Evolutionary conservation across 2,329 filamentous ascomycete species (phyloP).

Genomic region (Cytospora mali): DNA sequence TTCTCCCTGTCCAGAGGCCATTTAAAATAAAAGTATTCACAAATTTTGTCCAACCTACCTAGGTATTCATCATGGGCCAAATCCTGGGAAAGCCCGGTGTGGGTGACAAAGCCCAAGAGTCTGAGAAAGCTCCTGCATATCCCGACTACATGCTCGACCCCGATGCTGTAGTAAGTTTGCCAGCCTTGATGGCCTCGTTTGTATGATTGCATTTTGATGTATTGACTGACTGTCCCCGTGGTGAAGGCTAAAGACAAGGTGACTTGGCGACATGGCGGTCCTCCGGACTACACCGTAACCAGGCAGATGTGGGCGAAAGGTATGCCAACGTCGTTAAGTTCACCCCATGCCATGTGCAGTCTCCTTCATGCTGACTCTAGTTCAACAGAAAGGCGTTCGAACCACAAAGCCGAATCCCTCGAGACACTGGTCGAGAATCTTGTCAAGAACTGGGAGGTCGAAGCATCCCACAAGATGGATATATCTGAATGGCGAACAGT

Average conservation of each 20-base stretch:
- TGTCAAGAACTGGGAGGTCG: constrained; percentile 74
- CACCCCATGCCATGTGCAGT: constrained; percentile 21
- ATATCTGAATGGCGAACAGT: constrained; percentile 68
- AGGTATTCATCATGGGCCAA: constrained; percentile 17
- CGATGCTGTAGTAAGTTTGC: constrained; percentile 53
- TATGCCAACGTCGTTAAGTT: constrained; percentile 40
- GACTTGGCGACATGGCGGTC: constrained; percentile 61
- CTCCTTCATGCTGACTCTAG: constrained; percentile 3
- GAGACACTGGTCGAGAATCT: constrained; percentile 67
- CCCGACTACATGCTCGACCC: constrained; percentile 63
- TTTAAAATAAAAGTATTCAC: background rate
- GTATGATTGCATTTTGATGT: background rate
- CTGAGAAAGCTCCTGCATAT: constrained; percentile 17
- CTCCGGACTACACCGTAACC: constrained; percentile 67
- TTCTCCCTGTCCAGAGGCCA: background rate
- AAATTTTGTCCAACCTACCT: background rate
- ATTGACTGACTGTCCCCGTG: constrained; percentile 10
- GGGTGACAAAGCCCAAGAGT: constrained; percentile 12
- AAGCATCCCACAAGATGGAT: constrained; percentile 67
- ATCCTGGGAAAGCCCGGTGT: constrained; percentile 12
- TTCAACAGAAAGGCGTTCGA: constrained; percentile 56
- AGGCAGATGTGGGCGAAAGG: constrained; percentile 61
- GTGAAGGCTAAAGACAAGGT: constrained; percentile 48
- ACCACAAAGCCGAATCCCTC: constrained; percentile 58
- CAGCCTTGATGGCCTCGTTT: background rate